Percentiles rank a stretch among this genome's conserved stretches.
Evolutionary conservation across 352 stramenopile species (phyloP).

Genomic region (Phytopythium sindhum): DNA sequence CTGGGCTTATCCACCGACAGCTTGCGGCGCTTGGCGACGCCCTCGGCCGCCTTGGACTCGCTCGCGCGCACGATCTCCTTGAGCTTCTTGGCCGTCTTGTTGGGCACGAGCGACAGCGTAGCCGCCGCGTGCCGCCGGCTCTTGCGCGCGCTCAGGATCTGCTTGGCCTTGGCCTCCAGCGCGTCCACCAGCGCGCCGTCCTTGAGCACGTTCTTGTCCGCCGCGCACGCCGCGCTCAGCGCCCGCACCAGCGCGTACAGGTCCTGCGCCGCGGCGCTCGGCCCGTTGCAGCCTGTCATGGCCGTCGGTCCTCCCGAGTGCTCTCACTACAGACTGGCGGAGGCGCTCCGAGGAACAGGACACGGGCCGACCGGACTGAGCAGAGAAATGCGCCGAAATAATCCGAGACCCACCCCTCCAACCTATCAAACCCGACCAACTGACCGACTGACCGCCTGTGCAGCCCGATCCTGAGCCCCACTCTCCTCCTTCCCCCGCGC

Average conservation of each 20-base stretch:
- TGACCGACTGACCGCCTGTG: background rate
- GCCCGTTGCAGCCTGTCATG: background rate
- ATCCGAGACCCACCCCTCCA: background rate
- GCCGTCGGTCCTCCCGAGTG: too few relatives aligned
- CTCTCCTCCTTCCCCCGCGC: background rate
- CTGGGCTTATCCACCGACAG: constrained; percentile 21
- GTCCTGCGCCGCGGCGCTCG: constrained; percentile 22
- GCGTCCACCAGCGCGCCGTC: constrained; percentile 61
- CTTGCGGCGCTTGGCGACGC: constrained; percentile 37
- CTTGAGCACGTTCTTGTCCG: constrained; percentile 64
- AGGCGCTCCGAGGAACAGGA: too few relatives aligned
- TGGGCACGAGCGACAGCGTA: constrained; percentile 17
- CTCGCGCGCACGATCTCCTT: constrained; percentile 21
- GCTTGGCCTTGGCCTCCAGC: constrained; percentile 48
- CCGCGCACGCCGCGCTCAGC: constrained; percentile 54
- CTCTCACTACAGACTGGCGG: too few relatives aligned
- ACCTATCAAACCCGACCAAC: too few relatives aligned
- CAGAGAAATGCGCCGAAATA: background rate
- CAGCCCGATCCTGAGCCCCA: background rate
- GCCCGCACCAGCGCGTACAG: constrained; percentile 46
- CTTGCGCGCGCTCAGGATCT: constrained; percentile 44
- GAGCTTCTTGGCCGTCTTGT: constrained; percentile 41
- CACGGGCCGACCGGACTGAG: background rate
- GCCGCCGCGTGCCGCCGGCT: constrained; percentile 22
- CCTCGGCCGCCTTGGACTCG: constrained; percentile 23